phyloP scores from a whole-genome alignment of 2,329 filamentous ascomycete species.

The Botrytis pseudocinerea region DNA sequence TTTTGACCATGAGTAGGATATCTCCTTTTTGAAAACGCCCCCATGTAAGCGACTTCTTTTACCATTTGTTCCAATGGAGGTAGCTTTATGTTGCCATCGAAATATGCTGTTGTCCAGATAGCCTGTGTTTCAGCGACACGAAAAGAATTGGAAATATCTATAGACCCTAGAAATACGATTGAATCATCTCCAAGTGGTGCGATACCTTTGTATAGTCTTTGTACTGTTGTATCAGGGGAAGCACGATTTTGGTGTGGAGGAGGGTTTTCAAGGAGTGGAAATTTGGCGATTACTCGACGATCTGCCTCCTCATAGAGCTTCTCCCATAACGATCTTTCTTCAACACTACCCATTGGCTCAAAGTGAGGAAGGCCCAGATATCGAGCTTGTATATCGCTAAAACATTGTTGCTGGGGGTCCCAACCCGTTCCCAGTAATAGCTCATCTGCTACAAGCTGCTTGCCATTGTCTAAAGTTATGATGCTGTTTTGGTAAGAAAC shows the following conservation, averaged over 20 bases:
- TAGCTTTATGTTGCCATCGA: constrained; percentile 20
- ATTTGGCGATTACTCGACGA: constrained; percentile 9
- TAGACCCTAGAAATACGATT: constrained; percentile 21
- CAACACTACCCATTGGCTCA: neutral
- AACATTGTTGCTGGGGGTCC: neutral
- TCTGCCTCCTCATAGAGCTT: constrained; percentile 29
- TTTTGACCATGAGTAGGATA: constrained; percentile 18
- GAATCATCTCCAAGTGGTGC: constrained; percentile 21
- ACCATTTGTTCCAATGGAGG: constrained; percentile 16
- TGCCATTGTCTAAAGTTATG: neutral
- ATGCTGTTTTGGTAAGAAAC: constrained; percentile 14
- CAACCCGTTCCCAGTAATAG: constrained; percentile 8
- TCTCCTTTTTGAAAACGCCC: constrained; percentile 20
- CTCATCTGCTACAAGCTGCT: constrained; percentile 2
- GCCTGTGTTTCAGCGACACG: constrained; percentile 23
- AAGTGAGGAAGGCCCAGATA: constrained; percentile 1
- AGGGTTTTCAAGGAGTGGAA: constrained; percentile 22
- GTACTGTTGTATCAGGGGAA: constrained; percentile 11
- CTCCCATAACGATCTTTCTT: constrained; percentile 26
- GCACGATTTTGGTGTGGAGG: constrained; percentile 6
- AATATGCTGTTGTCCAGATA: constrained; percentile 26
- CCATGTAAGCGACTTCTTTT: constrained; percentile 20
- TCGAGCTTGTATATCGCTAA: neutral
- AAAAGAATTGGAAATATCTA: constrained; percentile 23
- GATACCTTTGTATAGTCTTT: constrained; percentile 25